Percentiles rank a stretch among this genome's conserved stretches.
These are phyloP conservation scores for Rubia yunnanensis DNA, from an alignment of 257 asterid species.

Conservation along the genomic window DNA sequence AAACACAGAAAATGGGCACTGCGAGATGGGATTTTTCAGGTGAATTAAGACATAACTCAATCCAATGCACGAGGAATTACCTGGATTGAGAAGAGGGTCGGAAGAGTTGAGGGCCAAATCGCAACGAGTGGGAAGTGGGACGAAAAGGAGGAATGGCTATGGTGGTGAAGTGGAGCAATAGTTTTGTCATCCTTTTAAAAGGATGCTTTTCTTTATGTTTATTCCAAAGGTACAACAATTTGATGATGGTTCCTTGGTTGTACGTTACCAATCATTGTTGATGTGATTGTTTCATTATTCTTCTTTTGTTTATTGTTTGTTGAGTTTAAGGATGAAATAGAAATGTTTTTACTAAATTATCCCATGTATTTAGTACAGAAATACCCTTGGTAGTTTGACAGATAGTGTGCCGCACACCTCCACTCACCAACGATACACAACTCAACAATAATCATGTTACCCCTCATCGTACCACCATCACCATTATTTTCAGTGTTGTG, in stretches of 20 bases:
- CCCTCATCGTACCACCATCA: too few species aligned
- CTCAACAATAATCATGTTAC: too few species aligned
- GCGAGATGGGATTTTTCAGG: neutral
- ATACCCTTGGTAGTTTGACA: too few species aligned
- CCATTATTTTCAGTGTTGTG: too few species aligned
- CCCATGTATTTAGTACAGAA: too few species aligned
- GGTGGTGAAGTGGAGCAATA: neutral
- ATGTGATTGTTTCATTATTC: neutral
- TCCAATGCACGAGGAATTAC: constrained; percentile 9
- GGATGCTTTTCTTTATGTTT: neutral
- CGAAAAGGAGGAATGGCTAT: neutral
- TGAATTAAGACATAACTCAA: neutral
- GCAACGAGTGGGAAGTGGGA: neutral
- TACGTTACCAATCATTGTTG: neutral
- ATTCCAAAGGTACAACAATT: neutral
- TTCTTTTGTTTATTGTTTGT: too few species aligned
- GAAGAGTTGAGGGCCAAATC: constrained; percentile 3
- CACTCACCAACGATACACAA: too few species aligned
- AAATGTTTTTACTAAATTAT: too few species aligned
- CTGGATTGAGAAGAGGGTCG: constrained; percentile 9
- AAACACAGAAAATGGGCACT: neutral
- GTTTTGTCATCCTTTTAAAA: neutral
- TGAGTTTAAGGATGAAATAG: neutral
- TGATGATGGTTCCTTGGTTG: neutral
- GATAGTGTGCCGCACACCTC: too few species aligned